These are phyloP conservation scores for Blastobotrys apis DNA, from an alignment of 1,139 yeast species.

Conservation along the genomic window DNA sequence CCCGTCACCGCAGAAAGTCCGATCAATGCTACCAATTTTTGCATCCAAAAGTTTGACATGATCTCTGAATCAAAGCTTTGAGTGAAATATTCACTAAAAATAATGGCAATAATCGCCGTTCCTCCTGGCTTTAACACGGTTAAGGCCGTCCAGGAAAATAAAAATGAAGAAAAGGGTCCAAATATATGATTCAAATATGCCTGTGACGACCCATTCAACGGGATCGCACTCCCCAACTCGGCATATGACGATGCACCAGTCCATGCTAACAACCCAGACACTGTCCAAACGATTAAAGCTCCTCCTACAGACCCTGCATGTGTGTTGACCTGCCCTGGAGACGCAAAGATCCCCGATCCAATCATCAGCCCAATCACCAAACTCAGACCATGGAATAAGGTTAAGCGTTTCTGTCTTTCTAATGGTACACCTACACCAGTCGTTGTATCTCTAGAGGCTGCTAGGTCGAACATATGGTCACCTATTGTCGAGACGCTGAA, in stretches of 20 bases:
- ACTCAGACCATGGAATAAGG: constrained; percentile 38
- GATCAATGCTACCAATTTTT: constrained; percentile 33
- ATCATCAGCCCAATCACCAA: constrained; percentile 42
- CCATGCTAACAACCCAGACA: constrained; percentile 42
- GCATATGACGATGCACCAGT: constrained; percentile 44
- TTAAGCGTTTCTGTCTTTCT: constrained; percentile 36
- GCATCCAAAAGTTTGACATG: constrained; percentile 29
- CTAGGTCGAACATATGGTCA: constrained; percentile 30
- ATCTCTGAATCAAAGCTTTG: constrained; percentile 18
- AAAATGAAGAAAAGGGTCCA: constrained; percentile 38
- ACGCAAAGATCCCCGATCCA: constrained; percentile 44
- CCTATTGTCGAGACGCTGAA: constrained; percentile 31
- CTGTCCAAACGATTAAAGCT: constrained; percentile 38
- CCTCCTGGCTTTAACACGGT: constrained; percentile 41
- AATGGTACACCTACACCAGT: constrained; percentile 27
- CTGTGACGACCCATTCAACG: constrained; percentile 42
- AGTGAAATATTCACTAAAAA: constrained; percentile 39
- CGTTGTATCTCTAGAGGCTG: constrained; percentile 30
- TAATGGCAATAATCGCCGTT: constrained; percentile 41
- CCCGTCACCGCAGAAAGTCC: constrained; percentile 32
- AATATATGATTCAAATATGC: constrained; percentile 40
- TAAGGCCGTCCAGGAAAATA: constrained; percentile 41
- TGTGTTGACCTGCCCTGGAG: constrained; percentile 39
- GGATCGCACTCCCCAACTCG: constrained; percentile 41
- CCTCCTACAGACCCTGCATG: constrained; percentile 40